Evolutionary conservation across 2,329 filamentous ascomycete genomes (phyloP).

Genomic region (Ceratocystis huliohia): DNA sequence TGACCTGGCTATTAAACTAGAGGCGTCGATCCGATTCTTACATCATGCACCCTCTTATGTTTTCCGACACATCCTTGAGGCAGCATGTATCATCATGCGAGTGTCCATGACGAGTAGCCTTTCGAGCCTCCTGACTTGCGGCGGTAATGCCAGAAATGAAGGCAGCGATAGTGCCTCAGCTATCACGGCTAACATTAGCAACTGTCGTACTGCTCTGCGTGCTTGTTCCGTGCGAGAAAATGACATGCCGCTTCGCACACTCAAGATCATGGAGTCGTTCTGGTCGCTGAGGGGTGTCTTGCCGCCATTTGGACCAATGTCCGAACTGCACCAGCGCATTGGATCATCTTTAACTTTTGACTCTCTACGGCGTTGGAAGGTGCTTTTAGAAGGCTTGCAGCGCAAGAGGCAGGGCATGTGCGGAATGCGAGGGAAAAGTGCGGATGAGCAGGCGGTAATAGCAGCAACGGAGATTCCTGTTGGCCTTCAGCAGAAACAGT

Average conservation of each 20-base stretch:
- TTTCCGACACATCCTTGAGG: constrained; percentile 36
- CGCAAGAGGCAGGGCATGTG: constrained; percentile 23
- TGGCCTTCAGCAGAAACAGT: background rate
- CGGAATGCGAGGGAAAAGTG: background rate
- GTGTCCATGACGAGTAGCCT: constrained; percentile 11
- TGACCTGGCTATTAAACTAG: constrained; percentile 33
- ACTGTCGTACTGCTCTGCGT: constrained; percentile 26
- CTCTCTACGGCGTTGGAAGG: constrained; percentile 38
- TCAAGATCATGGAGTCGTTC: constrained; percentile 38
- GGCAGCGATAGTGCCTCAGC: constrained; percentile 25
- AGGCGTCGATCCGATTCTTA: constrained; percentile 32
- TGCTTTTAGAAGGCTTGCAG: constrained; percentile 31
- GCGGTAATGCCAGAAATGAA: constrained; percentile 27
- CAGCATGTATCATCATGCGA: constrained; percentile 34
- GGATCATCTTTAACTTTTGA: constrained; percentile 39
- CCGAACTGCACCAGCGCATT: constrained; percentile 35
- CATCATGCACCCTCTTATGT: constrained; percentile 39
- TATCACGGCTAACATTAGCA: constrained; percentile 27
- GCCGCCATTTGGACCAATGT: constrained; percentile 31
- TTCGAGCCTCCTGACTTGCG: constrained; percentile 28
- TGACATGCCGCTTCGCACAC: constrained; percentile 36
- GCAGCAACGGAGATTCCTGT: constrained; percentile 11
- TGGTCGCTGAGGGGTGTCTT: constrained; percentile 33
- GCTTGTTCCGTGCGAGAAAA: constrained; percentile 36
- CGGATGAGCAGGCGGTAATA: background rate